Conservation (phyloP, 2,329 filamentous ascomycete genomes). For the Shiraia bambusicola region DNA sequence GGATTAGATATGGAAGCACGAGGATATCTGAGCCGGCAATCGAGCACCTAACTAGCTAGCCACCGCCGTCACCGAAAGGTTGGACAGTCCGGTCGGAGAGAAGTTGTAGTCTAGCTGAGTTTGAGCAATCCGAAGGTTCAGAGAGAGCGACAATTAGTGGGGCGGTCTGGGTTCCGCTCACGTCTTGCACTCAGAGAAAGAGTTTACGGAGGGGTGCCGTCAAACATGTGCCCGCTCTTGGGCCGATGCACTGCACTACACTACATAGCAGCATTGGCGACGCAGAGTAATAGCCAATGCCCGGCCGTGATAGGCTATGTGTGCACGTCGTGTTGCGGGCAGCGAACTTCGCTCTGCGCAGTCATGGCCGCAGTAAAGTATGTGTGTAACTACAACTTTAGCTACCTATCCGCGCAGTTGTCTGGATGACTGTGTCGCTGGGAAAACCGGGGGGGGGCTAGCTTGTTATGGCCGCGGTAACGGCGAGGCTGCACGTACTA, state of each 20-base stretch:
- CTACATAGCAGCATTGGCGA: no score
- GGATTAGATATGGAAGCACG: conserved; percentile 28
- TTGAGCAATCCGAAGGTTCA: conserved; percentile 18
- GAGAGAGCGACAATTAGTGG: conserved; percentile 19
- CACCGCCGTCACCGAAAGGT: conserved; percentile 16
- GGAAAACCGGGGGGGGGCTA: no score
- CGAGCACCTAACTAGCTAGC: conserved; percentile 23
- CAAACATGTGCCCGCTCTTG: conserved; percentile 15
- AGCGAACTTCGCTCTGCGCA: no score
- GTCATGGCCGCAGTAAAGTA: conserved; percentile 12
- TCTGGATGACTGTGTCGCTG: conserved; percentile 5
- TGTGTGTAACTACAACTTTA: conserved; percentile 14
- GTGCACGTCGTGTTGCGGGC: conserved; percentile 14
- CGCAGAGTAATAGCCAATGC: conserved; percentile 28
- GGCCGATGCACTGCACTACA: conserved; percentile 15
- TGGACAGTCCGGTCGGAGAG: conserved; percentile 8
- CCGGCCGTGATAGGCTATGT: conserved; percentile 9
- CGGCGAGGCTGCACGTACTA: no score
- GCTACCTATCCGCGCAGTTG: conserved; percentile 13
- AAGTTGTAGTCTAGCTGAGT: conserved; percentile 16
- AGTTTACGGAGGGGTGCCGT: conserved; percentile 22
- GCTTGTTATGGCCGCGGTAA: no score
- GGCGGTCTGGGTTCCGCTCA: conserved; percentile 12
- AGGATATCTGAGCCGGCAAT: conserved; percentile 17
- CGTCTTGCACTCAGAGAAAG: conserved; percentile 15